Evolutionary conservation across 1,139 yeast species (phyloP).

Genomic region (Hyphopichia wangnamkhiaoensis): DNA sequence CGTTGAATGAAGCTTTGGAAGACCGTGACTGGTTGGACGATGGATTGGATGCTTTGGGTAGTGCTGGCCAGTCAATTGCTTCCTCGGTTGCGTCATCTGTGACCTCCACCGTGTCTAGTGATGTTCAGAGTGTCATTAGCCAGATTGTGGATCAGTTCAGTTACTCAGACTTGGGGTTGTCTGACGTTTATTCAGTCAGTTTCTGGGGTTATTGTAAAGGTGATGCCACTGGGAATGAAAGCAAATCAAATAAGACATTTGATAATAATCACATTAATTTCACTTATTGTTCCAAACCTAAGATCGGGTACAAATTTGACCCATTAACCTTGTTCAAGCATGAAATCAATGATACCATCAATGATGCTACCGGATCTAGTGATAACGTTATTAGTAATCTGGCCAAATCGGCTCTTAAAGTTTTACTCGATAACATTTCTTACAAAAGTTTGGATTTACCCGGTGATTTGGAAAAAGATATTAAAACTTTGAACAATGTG

Average conservation of each 20-base stretch:
- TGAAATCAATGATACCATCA: slow-evolving; percentile 37
- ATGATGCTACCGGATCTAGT: slow-evolving; percentile 23
- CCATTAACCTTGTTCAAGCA: slow-evolving; percentile 49
- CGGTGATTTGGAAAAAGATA: slow-evolving; percentile 32
- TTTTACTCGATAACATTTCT: slow-evolving; percentile 30
- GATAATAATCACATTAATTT: slow-evolving; percentile 41
- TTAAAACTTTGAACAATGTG: slow-evolving; percentile 31
- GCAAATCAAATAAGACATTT: slow-evolving; percentile 20
- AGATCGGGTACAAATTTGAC: slow-evolving; percentile 51
- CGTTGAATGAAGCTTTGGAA: neutral
- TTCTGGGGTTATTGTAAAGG: slow-evolving; percentile 80
- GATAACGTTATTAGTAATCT: slow-evolving; percentile 16
- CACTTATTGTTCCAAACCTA: slow-evolving; percentile 58
- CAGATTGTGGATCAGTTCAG: slow-evolving; percentile 15
- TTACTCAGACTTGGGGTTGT: slow-evolving; percentile 46
- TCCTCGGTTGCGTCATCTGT: slow-evolving; percentile 4
- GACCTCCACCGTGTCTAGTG: slow-evolving; percentile 11
- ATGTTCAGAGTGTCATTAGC: slow-evolving; percentile 13
- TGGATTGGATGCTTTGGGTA: slow-evolving; percentile 3
- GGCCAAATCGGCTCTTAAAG: slow-evolving; percentile 25
- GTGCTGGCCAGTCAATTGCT: neutral
- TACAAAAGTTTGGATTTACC: slow-evolving; percentile 38
- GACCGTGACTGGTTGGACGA: slow-evolving; percentile 5
- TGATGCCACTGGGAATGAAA: slow-evolving; percentile 14
- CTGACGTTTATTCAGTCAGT: slow-evolving; percentile 64